Conservation (phyloP, 306 rosid species). For the Prunus kanzakura region DNA sequence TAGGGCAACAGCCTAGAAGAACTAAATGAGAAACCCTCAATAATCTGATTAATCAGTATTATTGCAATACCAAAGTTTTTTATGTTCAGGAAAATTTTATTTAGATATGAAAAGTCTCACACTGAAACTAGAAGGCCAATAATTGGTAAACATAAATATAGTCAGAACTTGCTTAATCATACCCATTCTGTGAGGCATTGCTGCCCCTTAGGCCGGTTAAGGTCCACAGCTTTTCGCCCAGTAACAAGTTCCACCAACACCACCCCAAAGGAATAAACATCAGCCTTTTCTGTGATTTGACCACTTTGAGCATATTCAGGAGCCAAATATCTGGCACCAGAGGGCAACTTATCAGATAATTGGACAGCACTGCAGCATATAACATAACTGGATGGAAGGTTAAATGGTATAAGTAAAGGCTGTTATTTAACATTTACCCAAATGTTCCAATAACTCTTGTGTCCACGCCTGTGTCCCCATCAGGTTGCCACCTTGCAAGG, state of each 20-base stretch:
- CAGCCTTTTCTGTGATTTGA: slow-evolving; percentile 97
- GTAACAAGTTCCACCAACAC: slow-evolving; percentile 94
- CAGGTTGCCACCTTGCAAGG: slow-evolving; percentile 99
- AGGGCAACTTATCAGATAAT: slow-evolving; percentile 21
- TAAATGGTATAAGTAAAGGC: neutral
- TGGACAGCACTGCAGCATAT: neutral
- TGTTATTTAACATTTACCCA: slow-evolving; percentile 50
- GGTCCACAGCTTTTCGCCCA: slow-evolving; percentile 95
- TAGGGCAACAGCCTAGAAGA: neutral
- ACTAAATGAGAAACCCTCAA: neutral
- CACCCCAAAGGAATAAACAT: slow-evolving; percentile 96
- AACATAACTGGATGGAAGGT: neutral
- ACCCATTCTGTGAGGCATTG: slow-evolving; percentile 99
- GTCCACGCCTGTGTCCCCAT: slow-evolving; percentile 92
- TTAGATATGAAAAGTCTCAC: neutral
- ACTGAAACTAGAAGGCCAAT: neutral
- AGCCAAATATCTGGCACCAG: slow-evolving; percentile 75
- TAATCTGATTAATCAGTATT: neutral
- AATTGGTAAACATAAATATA: neutral
- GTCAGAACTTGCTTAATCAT: slow-evolving; percentile 15
- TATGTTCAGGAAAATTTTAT: neutral
- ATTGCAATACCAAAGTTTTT: neutral
- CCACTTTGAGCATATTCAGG: slow-evolving; percentile 99
- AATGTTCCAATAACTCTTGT: slow-evolving; percentile 98
- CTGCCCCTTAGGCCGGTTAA: slow-evolving; percentile 87